A percentile compares a stretch with the other conserved stretches of the same genome.
phyloP scores from a whole-genome alignment of 2,329 filamentous ascomycete genomes.

The Dactylellina cionopaga region DNA sequence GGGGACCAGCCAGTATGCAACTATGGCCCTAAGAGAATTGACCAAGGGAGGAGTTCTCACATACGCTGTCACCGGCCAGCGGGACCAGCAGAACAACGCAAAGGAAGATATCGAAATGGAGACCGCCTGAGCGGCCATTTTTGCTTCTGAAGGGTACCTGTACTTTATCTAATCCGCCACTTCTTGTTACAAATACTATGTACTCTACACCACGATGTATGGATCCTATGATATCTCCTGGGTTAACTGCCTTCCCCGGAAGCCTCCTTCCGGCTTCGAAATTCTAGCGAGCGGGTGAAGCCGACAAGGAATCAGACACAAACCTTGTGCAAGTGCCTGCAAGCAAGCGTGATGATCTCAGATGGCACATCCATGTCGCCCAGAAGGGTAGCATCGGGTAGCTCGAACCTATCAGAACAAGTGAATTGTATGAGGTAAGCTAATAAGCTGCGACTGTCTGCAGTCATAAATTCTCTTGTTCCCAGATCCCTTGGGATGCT shows the following conservation, averaged over 20 bases:
- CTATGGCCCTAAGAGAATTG: conserved; percentile 81
- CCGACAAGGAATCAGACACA: conserved; percentile 19
- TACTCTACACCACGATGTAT: conserved; percentile 31
- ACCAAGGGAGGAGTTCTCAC: conserved; percentile 74
- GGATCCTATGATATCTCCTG: conserved; percentile 3
- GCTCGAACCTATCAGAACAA: conserved; percentile 45
- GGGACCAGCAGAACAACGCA: conserved; percentile 14
- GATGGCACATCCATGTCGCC: conserved; percentile 44
- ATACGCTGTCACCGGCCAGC: conserved; percentile 57
- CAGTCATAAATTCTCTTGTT: neutral
- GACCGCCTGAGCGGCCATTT: neutral
- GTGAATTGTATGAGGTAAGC: conserved; percentile 37
- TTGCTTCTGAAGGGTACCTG: neutral
- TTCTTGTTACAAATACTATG: conserved; percentile 4
- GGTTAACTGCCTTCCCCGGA: neutral
- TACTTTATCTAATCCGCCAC: conserved; percentile 11
- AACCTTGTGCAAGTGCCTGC: conserved; percentile 23
- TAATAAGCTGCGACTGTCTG: conserved; percentile 5
- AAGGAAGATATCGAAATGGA: conserved; percentile 14
- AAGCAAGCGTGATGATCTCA: conserved; percentile 42
- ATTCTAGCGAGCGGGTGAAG: conserved; percentile 14
- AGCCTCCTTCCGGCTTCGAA: conserved; percentile 7
- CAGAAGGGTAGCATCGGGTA: conserved; percentile 37
- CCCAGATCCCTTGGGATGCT: neutral
- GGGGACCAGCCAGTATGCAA: conserved; percentile 83